These are phyloP conservation scores for Ceriops zippeliana DNA, from an alignment of 345 rosid genomes.

Conservation along the genomic window DNA sequence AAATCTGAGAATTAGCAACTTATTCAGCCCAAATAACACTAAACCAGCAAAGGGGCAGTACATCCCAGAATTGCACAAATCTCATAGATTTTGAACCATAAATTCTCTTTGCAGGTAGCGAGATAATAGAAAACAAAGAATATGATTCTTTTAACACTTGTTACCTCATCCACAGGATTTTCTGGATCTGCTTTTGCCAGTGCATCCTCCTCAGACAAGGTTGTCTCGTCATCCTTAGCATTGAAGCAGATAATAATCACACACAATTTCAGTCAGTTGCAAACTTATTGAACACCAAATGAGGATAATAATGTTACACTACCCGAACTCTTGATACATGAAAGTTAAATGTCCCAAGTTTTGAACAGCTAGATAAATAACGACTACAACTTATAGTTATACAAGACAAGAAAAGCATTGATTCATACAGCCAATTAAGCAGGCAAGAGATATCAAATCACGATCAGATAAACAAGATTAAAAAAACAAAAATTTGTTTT, in stretches of 20 bases:
- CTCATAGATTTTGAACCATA: neutral
- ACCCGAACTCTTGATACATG: neutral
- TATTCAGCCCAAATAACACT: conserved; percentile 21
- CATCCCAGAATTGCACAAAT: neutral
- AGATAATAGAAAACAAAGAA: conserved; percentile 15
- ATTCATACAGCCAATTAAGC: too few species aligned
- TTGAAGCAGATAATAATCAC: conserved; percentile 18
- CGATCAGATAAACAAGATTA: too few species aligned
- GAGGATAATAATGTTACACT: neutral
- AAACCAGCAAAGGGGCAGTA: neutral
- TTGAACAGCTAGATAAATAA: neutral
- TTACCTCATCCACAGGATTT: conserved; percentile 74
- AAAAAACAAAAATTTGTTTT: too few species aligned
- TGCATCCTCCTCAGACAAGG: conserved; percentile 83
- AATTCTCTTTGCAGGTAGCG: conserved; percentile 11
- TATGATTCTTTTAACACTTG: conserved; percentile 8
- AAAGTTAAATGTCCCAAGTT: neutral
- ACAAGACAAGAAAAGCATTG: neutral
- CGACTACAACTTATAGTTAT: neutral
- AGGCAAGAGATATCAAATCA: too few species aligned
- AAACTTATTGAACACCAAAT: neutral
- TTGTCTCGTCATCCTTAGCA: conserved; percentile 87
- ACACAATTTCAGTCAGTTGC: conserved; percentile 1
- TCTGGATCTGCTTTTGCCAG: conserved; percentile 66
- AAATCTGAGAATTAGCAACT: conserved; percentile 49